A percentile compares a stretch with the other conserved stretches of the same genome.
Evolutionary conservation across 768 basidiomycete genomes (phyloP).

Genomic region (Tricholoma saponaceum): DNA sequence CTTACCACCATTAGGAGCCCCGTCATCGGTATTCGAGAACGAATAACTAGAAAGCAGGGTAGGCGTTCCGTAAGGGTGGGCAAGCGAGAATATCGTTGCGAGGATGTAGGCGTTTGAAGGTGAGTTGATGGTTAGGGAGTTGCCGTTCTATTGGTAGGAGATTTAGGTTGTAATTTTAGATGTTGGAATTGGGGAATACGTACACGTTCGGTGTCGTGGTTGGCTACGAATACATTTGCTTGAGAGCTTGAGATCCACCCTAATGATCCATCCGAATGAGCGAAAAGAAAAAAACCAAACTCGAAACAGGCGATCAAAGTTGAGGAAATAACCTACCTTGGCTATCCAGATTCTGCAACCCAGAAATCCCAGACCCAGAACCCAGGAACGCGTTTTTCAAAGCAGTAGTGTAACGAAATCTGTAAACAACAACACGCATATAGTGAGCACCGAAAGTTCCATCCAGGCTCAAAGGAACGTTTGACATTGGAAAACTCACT

Average conservation of each 20-base stretch:
- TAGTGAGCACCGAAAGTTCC: too few relatives aligned
- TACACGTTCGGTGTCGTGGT: slow-evolving; percentile 68
- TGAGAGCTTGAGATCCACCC: slow-evolving; percentile 52
- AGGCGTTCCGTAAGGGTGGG: slow-evolving; percentile 64
- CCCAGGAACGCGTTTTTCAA: slow-evolving; percentile 49
- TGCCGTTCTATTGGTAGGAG: slow-evolving; percentile 38
- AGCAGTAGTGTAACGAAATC: slow-evolving; percentile 57
- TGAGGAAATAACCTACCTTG: slow-evolving; percentile 29
- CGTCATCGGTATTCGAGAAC: slow-evolving; percentile 46
- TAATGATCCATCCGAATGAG: slow-evolving; percentile 13
- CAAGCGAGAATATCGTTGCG: slow-evolving; percentile 60
- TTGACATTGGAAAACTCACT: too few relatives aligned
- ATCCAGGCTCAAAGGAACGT: too few relatives aligned
- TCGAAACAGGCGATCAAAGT: too few relatives aligned
- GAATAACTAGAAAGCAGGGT: slow-evolving; percentile 59
- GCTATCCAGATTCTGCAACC: slow-evolving; percentile 47
- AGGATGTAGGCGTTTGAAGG: slow-evolving; percentile 61
- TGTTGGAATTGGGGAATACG: slow-evolving; percentile 1
- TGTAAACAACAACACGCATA: slow-evolving; percentile 12
- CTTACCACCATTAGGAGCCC: slow-evolving; percentile 55
- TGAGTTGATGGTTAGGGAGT: slow-evolving; percentile 54
- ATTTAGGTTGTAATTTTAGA: neutral
- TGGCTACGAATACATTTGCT: slow-evolving; percentile 65
- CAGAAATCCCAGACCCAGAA: slow-evolving; percentile 38
- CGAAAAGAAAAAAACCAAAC: too few relatives aligned